phyloP scores from a whole-genome alignment of 305 asterid genomes.

The Solanum hybrid region DNA sequence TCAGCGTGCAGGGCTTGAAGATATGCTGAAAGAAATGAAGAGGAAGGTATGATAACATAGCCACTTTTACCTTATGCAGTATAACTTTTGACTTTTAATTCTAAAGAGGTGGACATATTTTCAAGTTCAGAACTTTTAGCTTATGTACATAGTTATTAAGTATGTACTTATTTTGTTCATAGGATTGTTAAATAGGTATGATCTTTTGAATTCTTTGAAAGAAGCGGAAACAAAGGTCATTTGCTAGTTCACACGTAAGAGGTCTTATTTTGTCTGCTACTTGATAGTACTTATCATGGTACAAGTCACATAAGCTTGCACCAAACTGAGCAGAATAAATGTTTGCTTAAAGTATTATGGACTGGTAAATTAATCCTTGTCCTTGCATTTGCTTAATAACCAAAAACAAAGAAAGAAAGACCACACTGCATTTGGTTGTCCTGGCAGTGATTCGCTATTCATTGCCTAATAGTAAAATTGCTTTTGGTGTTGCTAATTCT shows the following conservation, averaged over 20 bases:
- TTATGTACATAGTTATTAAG: not conserved
- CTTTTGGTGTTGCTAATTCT: not conserved
- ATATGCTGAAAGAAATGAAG: slow-evolving; percentile 99
- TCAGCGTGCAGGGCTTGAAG: slow-evolving; percentile 98
- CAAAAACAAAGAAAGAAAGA: not conserved
- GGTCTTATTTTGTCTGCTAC: not conserved
- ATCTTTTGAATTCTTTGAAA: not conserved
- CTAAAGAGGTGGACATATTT: not conserved
- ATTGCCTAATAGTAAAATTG: not conserved
- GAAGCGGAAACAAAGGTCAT: not conserved
- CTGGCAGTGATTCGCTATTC: not conserved
- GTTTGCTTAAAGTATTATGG: not conserved
- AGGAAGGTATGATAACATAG: slow-evolving; percentile 57
- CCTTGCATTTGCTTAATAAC: not conserved
- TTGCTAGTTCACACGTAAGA: not conserved
- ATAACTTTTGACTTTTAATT: not conserved
- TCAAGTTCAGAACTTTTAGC: not conserved
- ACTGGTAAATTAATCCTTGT: not conserved
- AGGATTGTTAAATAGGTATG: not conserved
- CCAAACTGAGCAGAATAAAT: not conserved
- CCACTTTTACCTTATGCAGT: not conserved
- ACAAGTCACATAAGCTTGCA: not conserved
- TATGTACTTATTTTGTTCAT: not conserved
- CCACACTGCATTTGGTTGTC: not conserved
- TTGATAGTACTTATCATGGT: not conserved